Base-by-base conservation (phyloP, 768 basidiomycete species). In the Coprinopsis strossmayeri region DNA sequence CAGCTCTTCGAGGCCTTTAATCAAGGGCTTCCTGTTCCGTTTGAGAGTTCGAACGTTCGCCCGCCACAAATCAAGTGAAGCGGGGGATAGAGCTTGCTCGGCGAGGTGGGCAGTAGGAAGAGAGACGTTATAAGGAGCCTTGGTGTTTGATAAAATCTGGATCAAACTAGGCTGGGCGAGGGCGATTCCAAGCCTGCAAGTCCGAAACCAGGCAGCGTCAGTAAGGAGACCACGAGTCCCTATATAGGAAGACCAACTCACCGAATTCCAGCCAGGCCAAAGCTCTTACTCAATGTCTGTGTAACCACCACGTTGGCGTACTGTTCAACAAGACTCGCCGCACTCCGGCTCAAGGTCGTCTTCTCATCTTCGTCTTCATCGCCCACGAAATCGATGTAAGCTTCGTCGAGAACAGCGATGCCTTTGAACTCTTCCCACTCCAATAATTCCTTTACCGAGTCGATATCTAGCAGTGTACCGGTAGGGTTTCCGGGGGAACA, bases 401-500 rank as follows among this genome's bases (percentile, higher is more conserved):
- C 96, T 64, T 99, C 96, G 60, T 99, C 96, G 3, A 98, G 84
- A 24, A 95, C 76, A 32, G 97, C 84, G 52, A 99, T 81, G 5
- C 96, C 96, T 56, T 83, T 90, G 77, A 89, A 98, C 0, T 73
- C 71, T 7, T 81, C 74, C 64, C 88, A 88, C 25, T 92, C 83
- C 21, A 95, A 70, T 13, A 98, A 65, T 9, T 74, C 59, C 1
- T 79, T 76, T 50, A 98, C 71, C 11, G 83, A 75, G 9, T 74
- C 58, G 21, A 94, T 77, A 0, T 91, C 77, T 45, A 98, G 81
- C 23, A 84, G 65, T 0, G 94, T 97, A 7, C 93, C 92, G 0
- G 93, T 94, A 0, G 96, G 96, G 62, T 98, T 99, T 1, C 96
- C 96, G 2, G 96, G 96, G 1, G 95, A 97, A 64, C 93, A 96